phyloP scores from a whole-genome alignment of 2,329 filamentous ascomycete genomes.

The Fusarium sp. region DNA sequence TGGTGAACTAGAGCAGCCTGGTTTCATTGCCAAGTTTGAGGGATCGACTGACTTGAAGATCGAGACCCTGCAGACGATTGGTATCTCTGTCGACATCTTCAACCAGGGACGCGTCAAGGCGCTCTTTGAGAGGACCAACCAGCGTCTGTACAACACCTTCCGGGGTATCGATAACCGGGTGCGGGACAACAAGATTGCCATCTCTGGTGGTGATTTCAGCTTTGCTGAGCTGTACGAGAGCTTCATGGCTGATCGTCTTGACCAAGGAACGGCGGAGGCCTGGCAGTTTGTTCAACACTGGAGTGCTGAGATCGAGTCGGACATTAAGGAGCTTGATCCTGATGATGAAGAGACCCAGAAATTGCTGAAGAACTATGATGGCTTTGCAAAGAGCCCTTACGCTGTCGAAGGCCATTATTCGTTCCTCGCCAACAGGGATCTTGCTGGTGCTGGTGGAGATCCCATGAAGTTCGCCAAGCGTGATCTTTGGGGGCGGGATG shows the following conservation, averaged over 20 bases:
- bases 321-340: background rate
- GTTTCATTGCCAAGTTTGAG: background rate
- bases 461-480: background rate
- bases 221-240: slow-evolving; percentile 6
- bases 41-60: background rate
- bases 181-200: background rate
- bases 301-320: background rate
- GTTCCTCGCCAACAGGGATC: slow-evolving; percentile 7
- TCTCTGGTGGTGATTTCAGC: background rate
- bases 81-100: slow-evolving; percentile 9
- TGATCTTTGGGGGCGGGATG: slow-evolving; percentile 4
- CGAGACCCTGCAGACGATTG: slow-evolving; percentile 3
- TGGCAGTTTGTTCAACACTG: slow-evolving; percentile 15
- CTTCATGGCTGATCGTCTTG: slow-evolving; percentile 8
- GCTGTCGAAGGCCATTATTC: background rate
- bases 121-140: slow-evolving; percentile 12
- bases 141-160: slow-evolving; percentile 15
- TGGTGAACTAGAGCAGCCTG: background rate
- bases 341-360: background rate
- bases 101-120: background rate
- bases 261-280: background rate
- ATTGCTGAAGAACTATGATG: background rate
- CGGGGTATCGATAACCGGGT: slow-evolving; percentile 3
- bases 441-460: background rate
- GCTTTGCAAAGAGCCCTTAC: slow-evolving; percentile 1